phyloP scores from a whole-genome alignment of 2,329 filamentous ascomycete species.

The Aureobasidium melanogenum region DNA sequence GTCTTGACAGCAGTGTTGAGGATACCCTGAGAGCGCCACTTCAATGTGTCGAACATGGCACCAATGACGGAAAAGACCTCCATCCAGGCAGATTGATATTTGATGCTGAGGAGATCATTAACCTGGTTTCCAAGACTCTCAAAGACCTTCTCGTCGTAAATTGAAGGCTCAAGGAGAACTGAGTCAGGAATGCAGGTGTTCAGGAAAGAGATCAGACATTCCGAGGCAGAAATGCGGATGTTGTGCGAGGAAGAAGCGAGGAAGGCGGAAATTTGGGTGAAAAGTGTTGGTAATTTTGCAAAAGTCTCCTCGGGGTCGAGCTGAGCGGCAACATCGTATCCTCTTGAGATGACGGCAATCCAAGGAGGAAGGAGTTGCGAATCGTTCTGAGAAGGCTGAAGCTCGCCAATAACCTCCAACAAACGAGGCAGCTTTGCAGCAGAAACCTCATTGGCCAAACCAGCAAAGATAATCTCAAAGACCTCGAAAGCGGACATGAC shows the following conservation, averaged over 20 bases:
- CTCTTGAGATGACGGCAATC: slow-evolving; percentile 90
- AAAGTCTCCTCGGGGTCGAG: slow-evolving; percentile 87
- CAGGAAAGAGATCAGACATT: slow-evolving; percentile 88
- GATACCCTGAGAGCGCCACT: slow-evolving; percentile 76
- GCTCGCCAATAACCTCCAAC: slow-evolving; percentile 81
- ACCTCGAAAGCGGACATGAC: slow-evolving; percentile 95
- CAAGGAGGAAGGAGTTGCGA: slow-evolving; percentile 90
- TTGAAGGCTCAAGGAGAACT: slow-evolving; percentile 77
- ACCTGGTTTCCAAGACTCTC: slow-evolving; percentile 70
- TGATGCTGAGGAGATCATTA: slow-evolving; percentile 70
- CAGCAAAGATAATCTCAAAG: slow-evolving; percentile 92
- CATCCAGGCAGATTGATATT: slow-evolving; percentile 89
- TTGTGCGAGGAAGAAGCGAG: slow-evolving; percentile 83
- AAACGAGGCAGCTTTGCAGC: slow-evolving; percentile 83
- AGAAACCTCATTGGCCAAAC: slow-evolving; percentile 79
- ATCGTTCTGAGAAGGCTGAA: slow-evolving; percentile 87
- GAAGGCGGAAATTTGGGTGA: slow-evolving; percentile 70
- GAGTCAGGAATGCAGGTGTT: slow-evolving; percentile 79
- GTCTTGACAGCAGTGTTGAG: slow-evolving; percentile 66
- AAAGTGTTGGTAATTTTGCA: slow-evolving; percentile 76
- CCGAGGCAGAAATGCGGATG: slow-evolving; percentile 86
- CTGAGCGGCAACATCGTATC: slow-evolving; percentile 87
- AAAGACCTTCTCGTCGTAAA: slow-evolving; percentile 84
- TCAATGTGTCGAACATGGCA: slow-evolving; percentile 76
- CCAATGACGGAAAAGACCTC: slow-evolving; percentile 86